A percentile compares a stretch with the other conserved stretches of the same genome.
Evolutionary conservation across 306 rosid genomes (phyloP).

Genomic region (Rosa chinensis): DNA sequence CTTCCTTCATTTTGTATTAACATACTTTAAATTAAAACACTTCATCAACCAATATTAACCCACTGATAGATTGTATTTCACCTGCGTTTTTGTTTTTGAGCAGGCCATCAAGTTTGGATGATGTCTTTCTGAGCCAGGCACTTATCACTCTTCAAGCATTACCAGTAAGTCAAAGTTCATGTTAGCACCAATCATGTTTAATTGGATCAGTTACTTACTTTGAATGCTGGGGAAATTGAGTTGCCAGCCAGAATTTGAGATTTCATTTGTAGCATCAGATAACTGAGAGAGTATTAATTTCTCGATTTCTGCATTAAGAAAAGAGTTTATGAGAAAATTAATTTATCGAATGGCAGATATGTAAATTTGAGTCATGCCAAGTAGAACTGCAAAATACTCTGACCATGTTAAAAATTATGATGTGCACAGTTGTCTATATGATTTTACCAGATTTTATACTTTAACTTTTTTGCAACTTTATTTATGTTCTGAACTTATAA

Average conservation of each 20-base stretch:
- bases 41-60: background rate
- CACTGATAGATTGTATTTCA: background rate
- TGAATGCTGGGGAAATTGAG: slow-evolving; percentile 1
- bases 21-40: background rate
- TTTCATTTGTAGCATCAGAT: background rate
- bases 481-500: background rate
- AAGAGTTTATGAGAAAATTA: background rate
- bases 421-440: background rate
- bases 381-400: background rate
- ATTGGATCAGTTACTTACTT: background rate
- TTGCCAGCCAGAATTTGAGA: background rate
- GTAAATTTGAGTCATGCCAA: background rate
- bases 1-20: background rate
- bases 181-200: background rate
- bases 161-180: slow-evolving; percentile 64
- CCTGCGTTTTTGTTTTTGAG: slow-evolving; percentile 31
- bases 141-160: slow-evolving; percentile 71
- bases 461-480: background rate
- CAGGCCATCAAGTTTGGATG: slow-evolving; percentile 96
- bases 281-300: background rate
- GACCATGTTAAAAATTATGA: background rate
- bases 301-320: background rate
- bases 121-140: slow-evolving; percentile 78
- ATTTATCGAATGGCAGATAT: background rate
- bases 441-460: background rate